These are phyloP conservation scores for Danielia oregonensis DNA, from an alignment of 805 yeast genomes.

Conservation along the genomic window DNA sequence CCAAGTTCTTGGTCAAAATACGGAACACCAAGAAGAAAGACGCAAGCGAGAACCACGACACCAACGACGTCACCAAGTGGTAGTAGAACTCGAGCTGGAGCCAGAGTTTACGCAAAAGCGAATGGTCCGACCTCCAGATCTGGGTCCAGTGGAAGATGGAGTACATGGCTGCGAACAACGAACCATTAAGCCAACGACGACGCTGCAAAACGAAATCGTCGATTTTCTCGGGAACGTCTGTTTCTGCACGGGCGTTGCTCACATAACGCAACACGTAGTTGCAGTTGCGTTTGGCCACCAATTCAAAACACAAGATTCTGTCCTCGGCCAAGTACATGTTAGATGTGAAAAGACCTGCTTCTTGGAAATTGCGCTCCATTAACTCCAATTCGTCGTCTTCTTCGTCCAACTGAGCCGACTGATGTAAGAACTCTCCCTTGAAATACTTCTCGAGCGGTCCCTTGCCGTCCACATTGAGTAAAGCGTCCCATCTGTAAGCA, in stretches of 20 bases:
- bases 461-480: conserved; percentile 65
- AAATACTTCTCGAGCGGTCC: conserved; percentile 88
- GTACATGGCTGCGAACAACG: conserved; percentile 92
- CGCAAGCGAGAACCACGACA: conserved; percentile 89
- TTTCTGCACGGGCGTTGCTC: conserved; percentile 89
- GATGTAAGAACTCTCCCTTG: conserved; percentile 83
- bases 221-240: conserved; percentile 92
- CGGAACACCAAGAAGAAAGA: conserved; percentile 91
- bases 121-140: conserved; percentile 88
- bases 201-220: conserved; percentile 96
- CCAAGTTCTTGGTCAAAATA: conserved; percentile 75
- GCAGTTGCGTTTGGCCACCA: conserved; percentile 78
- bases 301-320: conserved; percentile 93
- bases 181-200: conserved; percentile 98
- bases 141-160: conserved; percentile 81
- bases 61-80: conserved; percentile 74
- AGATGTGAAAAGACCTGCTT: conserved; percentile 78
- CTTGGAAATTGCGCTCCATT: conserved; percentile 29
- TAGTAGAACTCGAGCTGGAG: conserved; percentile 86
- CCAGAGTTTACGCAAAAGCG: conserved; percentile 70
- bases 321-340: conserved; percentile 98
- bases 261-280: conserved; percentile 92
- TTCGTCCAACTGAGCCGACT: conserved; percentile 43
- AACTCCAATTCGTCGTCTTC: conserved; percentile 37
- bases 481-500: conserved; percentile 84